phyloP scores from a whole-genome alignment of 2,329 filamentous ascomycete species.

The Colletotrichum viniferum region DNA sequence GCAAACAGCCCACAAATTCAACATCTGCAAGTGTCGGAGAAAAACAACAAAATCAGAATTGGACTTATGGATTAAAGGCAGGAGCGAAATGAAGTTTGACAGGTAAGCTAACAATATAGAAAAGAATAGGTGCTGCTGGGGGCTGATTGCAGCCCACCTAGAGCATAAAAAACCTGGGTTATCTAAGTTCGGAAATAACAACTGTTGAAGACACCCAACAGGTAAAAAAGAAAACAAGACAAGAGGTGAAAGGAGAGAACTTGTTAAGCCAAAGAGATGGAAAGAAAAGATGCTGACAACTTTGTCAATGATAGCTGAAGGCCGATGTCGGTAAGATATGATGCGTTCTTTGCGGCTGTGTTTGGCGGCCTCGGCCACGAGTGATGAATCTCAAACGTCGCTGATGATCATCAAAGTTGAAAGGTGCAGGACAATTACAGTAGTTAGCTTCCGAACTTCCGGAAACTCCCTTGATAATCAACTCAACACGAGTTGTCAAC shows the following conservation, averaged over 20 bases:
- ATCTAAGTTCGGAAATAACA: too few relatives aligned
- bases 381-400: background rate
- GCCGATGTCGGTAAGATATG: background rate
- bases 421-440: background rate
- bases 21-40: too few relatives aligned
- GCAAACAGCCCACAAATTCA: too few relatives aligned
- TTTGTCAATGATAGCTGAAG: background rate
- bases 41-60: too few relatives aligned
- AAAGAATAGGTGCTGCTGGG: too few relatives aligned
- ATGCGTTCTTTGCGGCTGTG: background rate
- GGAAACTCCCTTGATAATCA: background rate
- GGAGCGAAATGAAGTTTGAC: too few relatives aligned
- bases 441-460: background rate
- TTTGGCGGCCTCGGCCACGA: background rate
- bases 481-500: background rate
- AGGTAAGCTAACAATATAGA: too few relatives aligned
- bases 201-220: too few relatives aligned
- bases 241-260: background rate
- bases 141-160: too few relatives aligned
- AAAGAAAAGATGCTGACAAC: background rate
- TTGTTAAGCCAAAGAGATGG: background rate
- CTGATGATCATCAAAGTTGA: background rate
- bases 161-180: too few relatives aligned
- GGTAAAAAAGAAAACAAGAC: background rate
- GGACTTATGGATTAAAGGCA: rapidly evolving